These are phyloP conservation scores for Ophiostoma ulmi DNA, from an alignment of 2,329 filamentous ascomycete species.

Conservation along the genomic window DNA sequence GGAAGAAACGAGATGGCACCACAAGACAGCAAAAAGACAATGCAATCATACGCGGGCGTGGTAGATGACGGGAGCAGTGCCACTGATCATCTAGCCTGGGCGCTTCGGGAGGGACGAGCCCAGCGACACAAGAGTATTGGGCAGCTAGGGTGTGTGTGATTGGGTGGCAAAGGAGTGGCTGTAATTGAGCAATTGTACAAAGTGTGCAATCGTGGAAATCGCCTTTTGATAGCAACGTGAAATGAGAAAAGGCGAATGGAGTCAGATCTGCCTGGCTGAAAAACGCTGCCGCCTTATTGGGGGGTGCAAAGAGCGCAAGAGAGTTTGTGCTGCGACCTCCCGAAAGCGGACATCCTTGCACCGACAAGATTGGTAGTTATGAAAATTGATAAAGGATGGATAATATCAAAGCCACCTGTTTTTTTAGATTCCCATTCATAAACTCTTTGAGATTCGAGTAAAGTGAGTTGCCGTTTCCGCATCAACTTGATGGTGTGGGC, in stretches of 20 bases:
- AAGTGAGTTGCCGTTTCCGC: not conserved
- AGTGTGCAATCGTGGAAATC: no score
- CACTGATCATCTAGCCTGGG: slow-evolving; percentile 11
- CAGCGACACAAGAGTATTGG: not conserved
- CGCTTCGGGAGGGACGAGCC: slow-evolving; percentile 4
- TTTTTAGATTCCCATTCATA: no score
- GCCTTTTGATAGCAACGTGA: no score
- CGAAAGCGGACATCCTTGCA: no score
- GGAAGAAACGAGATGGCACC: not conserved
- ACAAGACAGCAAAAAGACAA: not conserved
- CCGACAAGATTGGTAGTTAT: no score
- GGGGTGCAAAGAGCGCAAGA: no score
- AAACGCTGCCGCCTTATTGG: not conserved
- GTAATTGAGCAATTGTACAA: no score
- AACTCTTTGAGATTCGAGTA: no score
- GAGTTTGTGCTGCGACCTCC: no score
- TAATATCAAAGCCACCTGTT: no score
- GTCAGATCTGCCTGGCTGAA: not conserved
- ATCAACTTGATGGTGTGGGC: not conserved
- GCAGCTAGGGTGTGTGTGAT: slow-evolving; percentile 4
- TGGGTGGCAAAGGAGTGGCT: not conserved
- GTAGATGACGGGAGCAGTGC: not conserved
- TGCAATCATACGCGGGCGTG: not conserved
- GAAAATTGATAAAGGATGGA: no score
- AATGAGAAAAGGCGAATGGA: no score